Conservation (phyloP, 768 basidiomycete genomes). For the Clitopilus passeckerianus region DNA sequence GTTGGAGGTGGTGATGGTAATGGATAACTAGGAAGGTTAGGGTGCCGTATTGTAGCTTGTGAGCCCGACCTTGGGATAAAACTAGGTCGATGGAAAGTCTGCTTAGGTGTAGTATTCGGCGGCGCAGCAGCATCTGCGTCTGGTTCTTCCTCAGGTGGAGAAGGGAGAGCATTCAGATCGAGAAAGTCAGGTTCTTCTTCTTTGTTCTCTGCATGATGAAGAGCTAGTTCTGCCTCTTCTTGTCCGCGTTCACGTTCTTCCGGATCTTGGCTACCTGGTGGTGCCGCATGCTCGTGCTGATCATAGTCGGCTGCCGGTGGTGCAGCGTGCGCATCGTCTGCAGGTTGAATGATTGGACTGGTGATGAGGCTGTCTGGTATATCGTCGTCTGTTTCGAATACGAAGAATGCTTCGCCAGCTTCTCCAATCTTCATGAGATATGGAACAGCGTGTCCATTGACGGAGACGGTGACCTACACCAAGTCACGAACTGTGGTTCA, state of each 20-base stretch:
- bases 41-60: constrained; percentile 22
- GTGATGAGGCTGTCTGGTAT: constrained; percentile 93
- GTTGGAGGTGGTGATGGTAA: constrained; percentile 27
- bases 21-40: constrained; percentile 9
- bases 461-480: constrained; percentile 75
- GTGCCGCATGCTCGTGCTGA: constrained; percentile 14
- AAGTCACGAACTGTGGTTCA: not conserved
- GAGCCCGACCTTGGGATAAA: constrained; percentile 18
- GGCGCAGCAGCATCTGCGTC: constrained; percentile 7
- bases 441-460: constrained; percentile 84
- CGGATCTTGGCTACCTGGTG: constrained; percentile 32
- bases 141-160: constrained; percentile 11
- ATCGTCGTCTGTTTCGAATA: constrained; percentile 94
- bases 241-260: constrained; percentile 9
- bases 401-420: constrained; percentile 97
- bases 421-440: constrained; percentile 99
- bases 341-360: constrained; percentile 79
- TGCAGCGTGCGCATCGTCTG: constrained; percentile 30
- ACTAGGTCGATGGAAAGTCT: constrained; percentile 19
- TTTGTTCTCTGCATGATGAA: not conserved
- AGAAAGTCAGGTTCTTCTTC: constrained; percentile 41
- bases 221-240: constrained; percentile 4
- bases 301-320: constrained; percentile 23
- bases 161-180: constrained; percentile 62
- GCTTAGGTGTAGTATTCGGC: constrained; percentile 27